A percentile compares a stretch with the other conserved stretches of the same genome.
These are phyloP conservation scores for Scheffersomyces stipitis DNA, from an alignment of 805 yeast species.

Conservation along the genomic window DNA sequence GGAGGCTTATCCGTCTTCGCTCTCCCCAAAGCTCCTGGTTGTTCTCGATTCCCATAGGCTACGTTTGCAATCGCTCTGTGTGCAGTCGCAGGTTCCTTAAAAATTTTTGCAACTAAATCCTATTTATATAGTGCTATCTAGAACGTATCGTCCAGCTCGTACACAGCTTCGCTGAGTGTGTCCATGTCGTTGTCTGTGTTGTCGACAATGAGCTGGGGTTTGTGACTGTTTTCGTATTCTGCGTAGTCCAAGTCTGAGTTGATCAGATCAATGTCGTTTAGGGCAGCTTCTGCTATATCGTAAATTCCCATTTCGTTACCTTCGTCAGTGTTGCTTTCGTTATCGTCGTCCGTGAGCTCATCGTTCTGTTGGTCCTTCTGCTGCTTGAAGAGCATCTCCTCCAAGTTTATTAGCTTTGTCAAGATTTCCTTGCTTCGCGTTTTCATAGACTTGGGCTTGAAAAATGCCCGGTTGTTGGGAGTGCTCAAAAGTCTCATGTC, in stretches of 20 bases:
- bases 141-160: constrained; percentile 4
- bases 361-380: not conserved
- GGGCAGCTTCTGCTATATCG: constrained; percentile 20
- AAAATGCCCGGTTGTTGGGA: constrained; percentile 1
- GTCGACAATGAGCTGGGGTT: constrained; percentile 8
- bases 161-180: constrained; percentile 1
- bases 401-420: constrained; percentile 17
- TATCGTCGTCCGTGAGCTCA: constrained; percentile 4
- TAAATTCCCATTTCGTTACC: constrained; percentile 10
- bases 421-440: constrained; percentile 12
- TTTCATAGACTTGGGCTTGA: constrained; percentile 2
- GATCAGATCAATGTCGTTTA: constrained; percentile 23
- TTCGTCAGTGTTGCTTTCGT: constrained; percentile 4
- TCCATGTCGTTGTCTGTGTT: constrained; percentile 4
- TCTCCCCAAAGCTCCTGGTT: no score
- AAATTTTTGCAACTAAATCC: not conserved
- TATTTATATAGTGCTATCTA: no score
- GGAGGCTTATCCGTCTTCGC: no score
- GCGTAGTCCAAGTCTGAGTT: constrained; percentile 12
- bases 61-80: no score
- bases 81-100: not conserved
- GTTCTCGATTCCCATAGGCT: no score
- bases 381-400: constrained; percentile 6
- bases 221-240: not conserved
- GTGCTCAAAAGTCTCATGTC: constrained; percentile 3